A percentile compares a stretch with the other conserved stretches of the same genome.
Evolutionary conservation across 202 grass and related monocot species (phyloP).

Genomic region (Panicum virgatum): DNA sequence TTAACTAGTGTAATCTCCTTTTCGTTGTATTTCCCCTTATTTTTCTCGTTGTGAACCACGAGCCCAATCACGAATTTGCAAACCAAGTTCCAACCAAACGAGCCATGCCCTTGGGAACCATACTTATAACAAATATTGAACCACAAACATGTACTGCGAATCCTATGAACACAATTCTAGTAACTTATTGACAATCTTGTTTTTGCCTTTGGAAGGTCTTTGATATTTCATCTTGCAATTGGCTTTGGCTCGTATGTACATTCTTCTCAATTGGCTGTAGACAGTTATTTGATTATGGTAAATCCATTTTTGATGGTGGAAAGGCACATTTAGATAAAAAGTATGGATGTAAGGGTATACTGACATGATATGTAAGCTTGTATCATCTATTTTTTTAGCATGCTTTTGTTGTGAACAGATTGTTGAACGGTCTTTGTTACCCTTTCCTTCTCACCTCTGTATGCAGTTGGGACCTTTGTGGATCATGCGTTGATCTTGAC

Average conservation of each 20-base stretch:
- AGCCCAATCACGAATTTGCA: neutral
- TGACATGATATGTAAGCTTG: neutral
- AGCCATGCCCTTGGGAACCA: neutral
- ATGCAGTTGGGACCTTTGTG: slow-evolving; percentile 14
- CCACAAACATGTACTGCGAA: neutral
- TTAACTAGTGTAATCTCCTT: neutral
- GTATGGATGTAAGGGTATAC: neutral
- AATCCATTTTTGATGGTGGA: neutral
- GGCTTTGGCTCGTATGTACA: neutral
- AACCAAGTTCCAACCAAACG: neutral
- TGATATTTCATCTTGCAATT: neutral
- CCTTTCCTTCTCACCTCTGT: neutral
- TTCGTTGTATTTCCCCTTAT: neutral
- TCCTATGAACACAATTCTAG: neutral
- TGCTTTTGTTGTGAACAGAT: slow-evolving; percentile 24
- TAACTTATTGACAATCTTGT: neutral
- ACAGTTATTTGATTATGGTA: neutral
- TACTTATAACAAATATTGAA: neutral
- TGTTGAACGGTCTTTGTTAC: neutral
- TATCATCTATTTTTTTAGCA: neutral
- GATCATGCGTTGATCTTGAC: neutral
- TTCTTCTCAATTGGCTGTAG: neutral
- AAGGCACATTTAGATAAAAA: neutral
- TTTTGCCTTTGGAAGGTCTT: slow-evolving; percentile 5
- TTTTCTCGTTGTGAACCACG: neutral